Evolutionary conservation across 1,284 basidiomycete species (phyloP), one percentile per base, ranked within the genome.

Genomic region (Polyporus tsugae): DNA sequence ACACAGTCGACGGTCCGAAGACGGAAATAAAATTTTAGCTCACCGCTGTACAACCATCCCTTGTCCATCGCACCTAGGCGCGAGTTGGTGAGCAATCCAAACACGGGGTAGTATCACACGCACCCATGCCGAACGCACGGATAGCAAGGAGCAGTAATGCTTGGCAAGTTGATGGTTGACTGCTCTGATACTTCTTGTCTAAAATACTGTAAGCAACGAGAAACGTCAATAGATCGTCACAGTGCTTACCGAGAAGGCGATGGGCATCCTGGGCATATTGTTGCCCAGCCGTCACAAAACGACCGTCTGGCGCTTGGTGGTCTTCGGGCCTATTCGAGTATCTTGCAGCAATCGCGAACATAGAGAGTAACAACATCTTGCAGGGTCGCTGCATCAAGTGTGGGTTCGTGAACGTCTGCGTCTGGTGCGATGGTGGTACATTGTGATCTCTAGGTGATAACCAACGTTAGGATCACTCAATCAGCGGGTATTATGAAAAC

Each of bases 71-170:
- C 86, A 44, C 88, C 84, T 85, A 22, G 69, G 36, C 53, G 22
- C 33, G 5, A 46, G 59, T 69, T 53, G 4, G 53, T 38, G 44
- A 46, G 17, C 17, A n/a, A 38, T 38, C 35, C 7, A 4, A 64
- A 58, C 63, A 60, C n/a, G 0, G 25, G 39, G 52, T 60, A 35
- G 35, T 49, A 17, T 55, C 73, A 2, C 4, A 72, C 77, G 41
- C 72, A 85, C 90, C 93, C 55, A 94, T 89, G 13, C 94, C 95
- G 75, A 95, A 92, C 80, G 95, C 94, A 11, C 94, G 86, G 77
- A 93, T 89, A 1, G 93, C 92, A 15, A 95, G 80, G 10, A 96
- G 84, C 33, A 96, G 81, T n/a, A 96, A 78, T 4, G 94, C 85
- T 75, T 94, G 92, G 38, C 91, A 91, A 0, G 91, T 92, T 2